Evolutionary conservation across 495 filamentous ascomycete species (phyloP).

Genomic region (Opeltia flavorubescens): DNA sequence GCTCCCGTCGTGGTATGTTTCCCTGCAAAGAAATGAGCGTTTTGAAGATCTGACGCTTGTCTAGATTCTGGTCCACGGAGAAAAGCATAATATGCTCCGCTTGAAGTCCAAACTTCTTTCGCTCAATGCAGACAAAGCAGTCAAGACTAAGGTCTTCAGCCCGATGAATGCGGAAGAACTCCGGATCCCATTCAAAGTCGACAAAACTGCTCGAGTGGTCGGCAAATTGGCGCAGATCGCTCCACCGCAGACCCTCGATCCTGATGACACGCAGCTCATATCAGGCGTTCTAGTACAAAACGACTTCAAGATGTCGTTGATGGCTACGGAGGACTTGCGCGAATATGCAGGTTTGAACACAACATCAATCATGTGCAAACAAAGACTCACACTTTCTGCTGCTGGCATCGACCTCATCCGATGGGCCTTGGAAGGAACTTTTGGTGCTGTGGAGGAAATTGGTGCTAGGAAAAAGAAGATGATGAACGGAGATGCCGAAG

Average conservation of each 20-base stretch:
- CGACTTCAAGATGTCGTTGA: slow-evolving; percentile 88
- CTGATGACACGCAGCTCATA: slow-evolving; percentile 44
- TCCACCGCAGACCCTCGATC: slow-evolving; percentile 35
- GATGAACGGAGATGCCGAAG: slow-evolving; percentile 22
- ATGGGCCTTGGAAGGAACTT: slow-evolving; percentile 90
- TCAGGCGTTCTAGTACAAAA: slow-evolving; percentile 89
- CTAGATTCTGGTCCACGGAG: slow-evolving; percentile 89
- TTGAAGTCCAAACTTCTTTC: slow-evolving; percentile 89
- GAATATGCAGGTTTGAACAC: slow-evolving; percentile 94
- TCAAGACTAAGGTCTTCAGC: slow-evolving; percentile 78
- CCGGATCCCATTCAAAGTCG: slow-evolving; percentile 88
- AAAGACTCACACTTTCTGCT: slow-evolving; percentile 69
- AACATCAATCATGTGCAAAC: slow-evolving; percentile 81
- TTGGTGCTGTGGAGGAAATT: slow-evolving; percentile 70
- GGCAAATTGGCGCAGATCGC: slow-evolving; percentile 76
- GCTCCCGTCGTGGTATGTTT: slow-evolving; percentile 78
- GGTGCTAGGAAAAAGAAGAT: slow-evolving; percentile 26
- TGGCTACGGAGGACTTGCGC: slow-evolving; percentile 88
- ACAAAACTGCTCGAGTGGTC: slow-evolving; percentile 92
- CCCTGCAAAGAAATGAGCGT: neutral
- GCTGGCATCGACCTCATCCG: slow-evolving; percentile 82
- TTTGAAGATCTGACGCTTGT: slow-evolving; percentile 14
- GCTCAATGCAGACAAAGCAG: slow-evolving; percentile 63
- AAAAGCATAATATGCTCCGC: slow-evolving; percentile 96
- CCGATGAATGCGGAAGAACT: slow-evolving; percentile 91